Evolutionary conservation across 2,329 filamentous ascomycete genomes (phyloP).

Genomic region (Trichoderma sp.): DNA sequence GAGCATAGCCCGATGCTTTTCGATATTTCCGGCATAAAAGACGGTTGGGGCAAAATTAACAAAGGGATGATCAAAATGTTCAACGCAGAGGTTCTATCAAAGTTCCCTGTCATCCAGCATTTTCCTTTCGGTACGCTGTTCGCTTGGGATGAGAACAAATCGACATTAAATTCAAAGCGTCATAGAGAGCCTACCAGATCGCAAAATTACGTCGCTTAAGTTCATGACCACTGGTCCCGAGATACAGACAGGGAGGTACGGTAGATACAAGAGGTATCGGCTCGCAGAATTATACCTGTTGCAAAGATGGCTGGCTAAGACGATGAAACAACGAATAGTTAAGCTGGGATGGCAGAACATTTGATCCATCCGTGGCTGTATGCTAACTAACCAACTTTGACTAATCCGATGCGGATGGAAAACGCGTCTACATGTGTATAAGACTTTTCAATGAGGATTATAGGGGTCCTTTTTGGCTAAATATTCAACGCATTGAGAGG

Average conservation of each 20-base stretch:
- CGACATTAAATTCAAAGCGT: conserved; percentile 43
- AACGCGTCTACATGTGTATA: background rate
- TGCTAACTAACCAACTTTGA: background rate
- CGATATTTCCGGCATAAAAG: conserved; percentile 87
- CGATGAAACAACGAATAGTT: background rate
- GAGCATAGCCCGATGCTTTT: conserved; percentile 93
- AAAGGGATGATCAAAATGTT: conserved; percentile 99
- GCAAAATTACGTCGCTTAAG: background rate
- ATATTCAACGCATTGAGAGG: background rate
- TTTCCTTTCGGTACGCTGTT: conserved; percentile 84
- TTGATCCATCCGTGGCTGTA: background rate
- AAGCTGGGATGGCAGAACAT: background rate
- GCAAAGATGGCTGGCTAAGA: background rate
- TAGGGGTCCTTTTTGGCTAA: background rate
- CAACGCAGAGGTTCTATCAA: conserved; percentile 91
- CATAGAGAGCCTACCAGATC: background rate
- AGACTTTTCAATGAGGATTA: background rate
- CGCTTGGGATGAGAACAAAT: conserved; percentile 69
- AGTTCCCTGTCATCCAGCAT: conserved; percentile 98
- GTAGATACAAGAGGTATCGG: background rate
- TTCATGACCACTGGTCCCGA: too few species aligned
- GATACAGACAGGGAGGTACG: background rate
- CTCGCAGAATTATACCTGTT: background rate
- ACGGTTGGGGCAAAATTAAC: conserved; percentile 99
- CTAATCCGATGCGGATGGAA: background rate